These are phyloP conservation scores for Coemansia sp. DNA, from an alignment of 192 early-diverging fungal genomes.

Conservation along the genomic window DNA sequence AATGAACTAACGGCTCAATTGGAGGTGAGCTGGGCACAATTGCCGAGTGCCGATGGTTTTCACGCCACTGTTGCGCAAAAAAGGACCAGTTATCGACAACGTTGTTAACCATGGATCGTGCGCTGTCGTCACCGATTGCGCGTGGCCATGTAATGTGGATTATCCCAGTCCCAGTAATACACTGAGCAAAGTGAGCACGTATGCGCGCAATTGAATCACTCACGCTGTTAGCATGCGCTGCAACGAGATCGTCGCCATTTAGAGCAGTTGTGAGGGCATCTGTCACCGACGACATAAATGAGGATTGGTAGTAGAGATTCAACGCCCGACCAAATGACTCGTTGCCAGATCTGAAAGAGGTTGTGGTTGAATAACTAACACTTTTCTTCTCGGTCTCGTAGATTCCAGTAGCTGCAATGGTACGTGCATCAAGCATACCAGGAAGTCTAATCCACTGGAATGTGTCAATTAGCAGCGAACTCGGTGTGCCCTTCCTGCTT, in stretches of 20 bases:
- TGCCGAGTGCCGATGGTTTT: conserved; percentile 14
- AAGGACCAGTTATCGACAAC: conserved; percentile 22
- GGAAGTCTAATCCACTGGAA: conserved; percentile 43
- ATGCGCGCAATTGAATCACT: conserved; percentile 31
- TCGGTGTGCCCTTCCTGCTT: conserved; percentile 14
- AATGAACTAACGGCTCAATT: conserved; percentile 10
- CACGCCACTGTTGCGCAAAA: conserved; percentile 23
- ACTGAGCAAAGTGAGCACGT: conserved; percentile 27
- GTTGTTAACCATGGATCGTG: conserved; percentile 3
- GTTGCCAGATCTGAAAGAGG: neutral
- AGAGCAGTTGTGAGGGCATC: conserved; percentile 24
- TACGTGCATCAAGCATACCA: conserved; percentile 31
- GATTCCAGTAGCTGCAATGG: conserved; percentile 8
- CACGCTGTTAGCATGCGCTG: conserved; percentile 7
- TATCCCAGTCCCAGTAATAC: conserved; percentile 21
- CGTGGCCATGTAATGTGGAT: conserved; percentile 27
- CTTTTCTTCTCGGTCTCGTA: neutral
- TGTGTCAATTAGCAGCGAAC: conserved; percentile 42
- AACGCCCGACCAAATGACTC: conserved; percentile 40
- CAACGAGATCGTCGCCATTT: conserved; percentile 21
- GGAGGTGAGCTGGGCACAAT: conserved; percentile 26
- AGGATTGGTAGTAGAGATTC: conserved; percentile 35
- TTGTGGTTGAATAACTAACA: neutral
- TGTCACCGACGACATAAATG: conserved; percentile 27
- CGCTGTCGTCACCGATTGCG: neutral